Percentiles rank a stretch among this genome's conserved stretches.
Evolutionary conservation across 2,329 filamentous ascomycete species (phyloP).

Genomic region (Hymenoscyphus salicellus): DNA sequence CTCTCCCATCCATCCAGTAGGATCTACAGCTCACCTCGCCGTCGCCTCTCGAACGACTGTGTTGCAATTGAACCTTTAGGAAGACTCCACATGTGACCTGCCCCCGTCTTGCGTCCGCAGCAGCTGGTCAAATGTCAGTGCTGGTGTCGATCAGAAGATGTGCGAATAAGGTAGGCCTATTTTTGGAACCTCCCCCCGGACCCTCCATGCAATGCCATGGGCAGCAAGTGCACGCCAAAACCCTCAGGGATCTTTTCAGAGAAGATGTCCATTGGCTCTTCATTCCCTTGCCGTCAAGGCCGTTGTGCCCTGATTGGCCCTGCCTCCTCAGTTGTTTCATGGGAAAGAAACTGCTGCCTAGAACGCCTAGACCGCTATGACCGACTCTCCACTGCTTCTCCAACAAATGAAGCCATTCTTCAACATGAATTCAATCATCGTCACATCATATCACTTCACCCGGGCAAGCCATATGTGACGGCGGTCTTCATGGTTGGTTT

Average conservation of each 20-base stretch:
- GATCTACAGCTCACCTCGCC: neutral
- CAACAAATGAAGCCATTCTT: neutral
- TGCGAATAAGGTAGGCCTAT: conserved; percentile 5
- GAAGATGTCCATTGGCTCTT: neutral
- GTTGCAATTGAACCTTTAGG: neutral
- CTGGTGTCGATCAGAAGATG: conserved; percentile 4
- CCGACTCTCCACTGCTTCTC: neutral
- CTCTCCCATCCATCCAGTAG: neutral
- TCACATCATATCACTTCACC: neutral
- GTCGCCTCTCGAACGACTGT: neutral
- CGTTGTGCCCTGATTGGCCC: neutral
- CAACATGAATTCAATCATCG: neutral
- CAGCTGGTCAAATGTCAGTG: neutral
- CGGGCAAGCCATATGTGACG: neutral
- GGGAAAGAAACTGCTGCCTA: conserved; percentile 8
- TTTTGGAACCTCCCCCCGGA: neutral
- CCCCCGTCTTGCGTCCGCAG: neutral
- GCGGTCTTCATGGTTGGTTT: neutral
- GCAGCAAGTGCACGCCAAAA: neutral
- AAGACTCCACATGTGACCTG: conserved; percentile 2
- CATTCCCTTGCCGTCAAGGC: neutral
- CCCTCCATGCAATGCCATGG: neutral
- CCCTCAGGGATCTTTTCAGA: neutral
- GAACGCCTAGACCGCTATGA: conserved; percentile 11
- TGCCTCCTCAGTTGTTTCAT: neutral